Base-by-base conservation (phyloP, 2,329 filamentous ascomycete genomes). In the Microcera coccophila region DNA sequence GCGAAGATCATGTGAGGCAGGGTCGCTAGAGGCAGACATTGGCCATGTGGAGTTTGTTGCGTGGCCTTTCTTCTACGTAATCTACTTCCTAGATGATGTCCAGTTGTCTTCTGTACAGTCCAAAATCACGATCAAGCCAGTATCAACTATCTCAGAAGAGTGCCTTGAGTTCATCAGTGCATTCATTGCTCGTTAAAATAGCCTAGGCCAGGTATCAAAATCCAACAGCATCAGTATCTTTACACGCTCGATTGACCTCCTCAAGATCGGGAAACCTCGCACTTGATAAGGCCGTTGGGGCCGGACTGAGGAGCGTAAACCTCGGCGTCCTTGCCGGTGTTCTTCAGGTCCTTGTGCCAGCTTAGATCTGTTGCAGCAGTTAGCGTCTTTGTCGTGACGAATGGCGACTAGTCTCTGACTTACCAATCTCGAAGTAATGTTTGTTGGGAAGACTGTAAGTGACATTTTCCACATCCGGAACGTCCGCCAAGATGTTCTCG, bases 401-500 rank as follows among this genome's bases (percentile, higher is more conserved):
- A 28, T 12, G 4, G 14, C n/a, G 21, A 34, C n/a, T 3, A 34
- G 26, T 15, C 10, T 11, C 14, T 32, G 32, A 74, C 84, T 71
- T 72, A 89, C 82, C 86, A 66, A 97, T 84, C 69, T 97, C 91
- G 62, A 97, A 97, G 72, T 96, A 97, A 71, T 98, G 93, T 74
- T 96, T 97, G 75, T 98, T 98, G 10, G 93, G 93, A 60, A 98
- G 75, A 8, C 84, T 76, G 64, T 96, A 97, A 57, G 85, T 79
- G 32, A 93, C 87, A 17, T 76, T 74, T 34, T 84, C 79, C 17
- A 90, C 78, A 50, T 83, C 74, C 12, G 89, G 85, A 18, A 83
- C 86, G 17, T 75, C 80, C 8, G 79, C 84, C 40, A 98, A 74
- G 54, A 98, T 95, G 65, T 84, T 74, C 66, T 91, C 85, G 58